Evolutionary conservation across 2,329 filamentous ascomycete genomes (phyloP), one percentile per base, ranked within the genome.

Genomic region (Fusarium poae): DNA sequence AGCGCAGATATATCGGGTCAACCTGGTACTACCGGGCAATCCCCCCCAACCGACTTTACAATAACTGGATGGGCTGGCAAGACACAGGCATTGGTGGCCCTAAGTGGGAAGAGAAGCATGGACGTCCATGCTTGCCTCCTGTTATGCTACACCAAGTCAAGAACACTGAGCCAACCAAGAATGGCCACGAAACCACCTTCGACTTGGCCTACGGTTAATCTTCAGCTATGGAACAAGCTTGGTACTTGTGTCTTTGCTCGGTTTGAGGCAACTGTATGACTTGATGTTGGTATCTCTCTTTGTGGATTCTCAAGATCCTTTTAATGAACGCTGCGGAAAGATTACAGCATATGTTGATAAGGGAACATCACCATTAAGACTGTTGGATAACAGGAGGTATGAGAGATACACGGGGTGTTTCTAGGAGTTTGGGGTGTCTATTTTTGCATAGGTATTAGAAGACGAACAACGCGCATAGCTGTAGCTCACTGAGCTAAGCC

Each of bases 11-110:
- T 68, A 79, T 84, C 62, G 87, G 87, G n/a, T 81, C 77, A 39
- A 89, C 86, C 2, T 89, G 87, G 87, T 89, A 89, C 76, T 89
- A 84, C 76, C 82, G 86, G 34, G 85, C 87, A 4, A 81, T 82
- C 49, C 84, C 86, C 10, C 86, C 88, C 2, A 85, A 85, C 72
- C 81, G 86, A 42, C 74, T 90, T 40, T 89, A 86, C 77, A 87
- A 88, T 79, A 89, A 89, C 77, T 88, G 86, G 82, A 83, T 89
- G 80, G 88, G 88, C 21, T 88, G 85, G 77, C 80, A 83, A 62
- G 86, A 89, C 70, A 84, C 81, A 15, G 82, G 77, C 15, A 78
- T 87, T 23, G 88, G 87, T 20, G 88, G 87, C 3, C 67, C 77
- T 39, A 78, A 82, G 46, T 89, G 87, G 87, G 88, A 90, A 74